phyloP scores from a whole-genome alignment of 2,329 filamentous ascomycete genomes.

The Trichoderma breve region DNA sequence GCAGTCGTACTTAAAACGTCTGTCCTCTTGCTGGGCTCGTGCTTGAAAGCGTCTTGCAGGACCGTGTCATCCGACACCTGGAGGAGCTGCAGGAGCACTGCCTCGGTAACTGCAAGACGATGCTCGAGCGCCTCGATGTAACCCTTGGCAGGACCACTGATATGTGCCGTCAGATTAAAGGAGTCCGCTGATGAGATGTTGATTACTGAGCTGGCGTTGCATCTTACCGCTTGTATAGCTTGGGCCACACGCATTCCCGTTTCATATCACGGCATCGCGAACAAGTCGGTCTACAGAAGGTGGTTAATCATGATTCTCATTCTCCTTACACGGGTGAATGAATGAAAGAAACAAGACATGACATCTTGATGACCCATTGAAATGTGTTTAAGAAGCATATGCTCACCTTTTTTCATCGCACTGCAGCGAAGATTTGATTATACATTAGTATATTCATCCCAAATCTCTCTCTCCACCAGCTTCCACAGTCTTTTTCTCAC shows the following conservation, averaged over 20 bases:
- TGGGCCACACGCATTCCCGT: constrained; percentile 13
- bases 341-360: background rate
- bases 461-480: background rate
- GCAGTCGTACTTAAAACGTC: background rate
- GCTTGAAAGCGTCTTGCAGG: constrained; percentile 6
- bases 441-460: background rate
- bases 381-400: background rate
- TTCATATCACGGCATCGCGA: constrained; percentile 17
- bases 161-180: background rate
- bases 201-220: background rate
- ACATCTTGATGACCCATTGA: background rate
- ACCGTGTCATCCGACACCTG: background rate
- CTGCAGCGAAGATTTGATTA: background rate
- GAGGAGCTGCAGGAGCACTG: constrained; percentile 11
- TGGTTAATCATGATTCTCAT: background rate
- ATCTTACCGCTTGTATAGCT: constrained; percentile 18
- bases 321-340: background rate
- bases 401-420: constrained; percentile 16
- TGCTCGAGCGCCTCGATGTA: constrained; percentile 14
- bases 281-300: constrained; percentile 1
- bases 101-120: constrained; percentile 12
- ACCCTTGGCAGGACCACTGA: constrained; percentile 10
- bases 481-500: background rate
- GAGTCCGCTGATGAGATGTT: too few species aligned
- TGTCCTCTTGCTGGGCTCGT: background rate